Conservation (phyloP, 352 stramenopile genomes). For the Phytophthora chlamydospora region DNA sequence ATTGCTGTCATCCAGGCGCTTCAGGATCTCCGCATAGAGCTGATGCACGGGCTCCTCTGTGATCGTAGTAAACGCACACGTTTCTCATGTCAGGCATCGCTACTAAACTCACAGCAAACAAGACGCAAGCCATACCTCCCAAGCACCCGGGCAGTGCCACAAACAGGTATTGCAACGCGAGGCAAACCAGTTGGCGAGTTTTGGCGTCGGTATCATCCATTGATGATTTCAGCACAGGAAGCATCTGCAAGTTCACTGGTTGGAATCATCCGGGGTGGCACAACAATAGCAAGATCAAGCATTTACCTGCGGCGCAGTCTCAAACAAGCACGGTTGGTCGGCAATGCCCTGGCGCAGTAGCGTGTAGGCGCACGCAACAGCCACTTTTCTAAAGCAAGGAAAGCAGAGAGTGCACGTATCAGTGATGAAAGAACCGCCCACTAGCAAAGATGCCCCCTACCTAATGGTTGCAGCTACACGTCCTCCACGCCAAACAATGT, state of each 20-base stretch:
- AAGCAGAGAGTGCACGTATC: slow-evolving; percentile 10
- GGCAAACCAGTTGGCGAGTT: slow-evolving; percentile 87
- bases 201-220: slow-evolving; percentile 90
- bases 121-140: slow-evolving; percentile 45
- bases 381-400: slow-evolving; percentile 74
- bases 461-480: slow-evolving; percentile 87
- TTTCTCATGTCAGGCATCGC: too few relatives aligned
- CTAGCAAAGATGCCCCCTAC: slow-evolving; percentile 27
- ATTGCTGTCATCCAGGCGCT: slow-evolving; percentile 93
- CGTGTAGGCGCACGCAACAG: slow-evolving; percentile 87
- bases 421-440: not conserved
- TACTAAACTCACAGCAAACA: not conserved
- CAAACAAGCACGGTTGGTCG: slow-evolving; percentile 82
- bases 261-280: not conserved
- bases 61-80: not conserved
- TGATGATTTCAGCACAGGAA: slow-evolving; percentile 89
- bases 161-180: slow-evolving; percentile 90
- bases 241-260: slow-evolving; percentile 51
- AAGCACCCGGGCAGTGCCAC: slow-evolving; percentile 79
- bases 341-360: slow-evolving; percentile 78
- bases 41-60: slow-evolving; percentile 91
- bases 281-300: not conserved
- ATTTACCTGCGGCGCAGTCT: slow-evolving; percentile 74
- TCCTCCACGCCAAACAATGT: slow-evolving; percentile 90
- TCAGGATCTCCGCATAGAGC: slow-evolving; percentile 92